Conservation (phyloP, 768 basidiomycete genomes). For the Termitomyces titanicus region DNA sequence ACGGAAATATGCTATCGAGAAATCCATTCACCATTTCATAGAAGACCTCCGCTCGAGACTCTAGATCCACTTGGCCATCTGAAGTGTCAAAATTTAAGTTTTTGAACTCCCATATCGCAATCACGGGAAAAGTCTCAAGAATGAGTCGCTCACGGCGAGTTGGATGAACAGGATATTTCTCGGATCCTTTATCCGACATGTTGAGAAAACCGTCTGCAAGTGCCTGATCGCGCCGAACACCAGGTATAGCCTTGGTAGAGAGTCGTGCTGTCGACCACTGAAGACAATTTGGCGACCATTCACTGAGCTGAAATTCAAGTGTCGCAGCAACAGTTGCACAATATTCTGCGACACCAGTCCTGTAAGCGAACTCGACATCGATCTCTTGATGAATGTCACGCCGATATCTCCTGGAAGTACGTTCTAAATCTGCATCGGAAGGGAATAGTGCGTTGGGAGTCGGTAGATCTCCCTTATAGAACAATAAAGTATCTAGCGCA, state of each 20-base stretch:
- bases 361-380: neutral
- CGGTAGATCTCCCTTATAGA: neutral
- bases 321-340: neutral
- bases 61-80: neutral
- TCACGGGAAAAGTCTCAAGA: neutral
- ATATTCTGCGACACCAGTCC: neutral
- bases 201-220: constrained; percentile 1
- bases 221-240: neutral
- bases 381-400: neutral
- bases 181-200: neutral
- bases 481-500: neutral
- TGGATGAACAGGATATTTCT: neutral
- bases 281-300: neutral
- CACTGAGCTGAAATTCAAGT: neutral
- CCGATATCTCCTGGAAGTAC: neutral
- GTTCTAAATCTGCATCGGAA: neutral
- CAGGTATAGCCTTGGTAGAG: neutral
- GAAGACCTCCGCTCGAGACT: neutral
- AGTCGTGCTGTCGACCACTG: neutral
- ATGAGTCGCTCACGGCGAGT: neutral
- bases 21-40: neutral
- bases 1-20: neutral
- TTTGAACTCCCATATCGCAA: constrained; percentile 4
- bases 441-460: too few species aligned
- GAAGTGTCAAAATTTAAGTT: neutral